Conservation (phyloP, 169 alveolate species). For the Prorocentrum cordatum region DNA sequence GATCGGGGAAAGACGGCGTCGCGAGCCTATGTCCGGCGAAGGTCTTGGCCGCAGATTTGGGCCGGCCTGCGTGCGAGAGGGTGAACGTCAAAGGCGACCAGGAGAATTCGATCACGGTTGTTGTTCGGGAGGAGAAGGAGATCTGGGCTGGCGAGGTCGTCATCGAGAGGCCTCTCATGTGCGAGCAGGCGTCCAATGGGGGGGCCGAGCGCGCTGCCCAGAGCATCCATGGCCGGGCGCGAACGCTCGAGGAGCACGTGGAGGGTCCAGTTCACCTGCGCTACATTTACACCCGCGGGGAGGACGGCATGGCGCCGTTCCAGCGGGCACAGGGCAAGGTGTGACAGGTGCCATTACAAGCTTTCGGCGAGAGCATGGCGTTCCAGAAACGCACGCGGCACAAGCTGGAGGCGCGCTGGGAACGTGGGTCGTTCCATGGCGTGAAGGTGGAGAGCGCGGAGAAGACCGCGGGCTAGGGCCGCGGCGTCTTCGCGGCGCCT, state of each 20-base stretch:
- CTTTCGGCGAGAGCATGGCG: not conserved
- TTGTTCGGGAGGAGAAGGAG: not conserved
- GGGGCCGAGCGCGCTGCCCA: not conserved
- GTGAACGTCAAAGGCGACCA: not conserved
- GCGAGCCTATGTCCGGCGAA: not conserved
- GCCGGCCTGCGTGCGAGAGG: not conserved
- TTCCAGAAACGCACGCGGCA: not conserved
- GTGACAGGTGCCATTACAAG: not conserved
- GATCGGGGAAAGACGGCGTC: too few species aligned
- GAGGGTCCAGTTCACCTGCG: not conserved
- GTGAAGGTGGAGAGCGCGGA: not conserved
- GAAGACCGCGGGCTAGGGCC: not conserved
- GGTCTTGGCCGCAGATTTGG: not conserved
- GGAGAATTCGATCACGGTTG: not conserved
- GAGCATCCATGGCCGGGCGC: not conserved
- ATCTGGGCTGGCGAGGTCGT: not conserved
- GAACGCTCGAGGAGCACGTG: not conserved
- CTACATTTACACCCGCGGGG: not conserved
- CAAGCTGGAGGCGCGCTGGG: constrained; percentile 1
- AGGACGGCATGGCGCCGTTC: not conserved
- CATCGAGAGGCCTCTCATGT: not conserved
- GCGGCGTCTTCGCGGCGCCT: constrained; percentile 1
- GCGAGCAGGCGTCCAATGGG: constrained; percentile 4
- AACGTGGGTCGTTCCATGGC: not conserved
- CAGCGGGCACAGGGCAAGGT: not conserved